Base-by-base conservation (phyloP, 2,329 filamentous ascomycete species). In the Eurotiales sp. region DNA sequence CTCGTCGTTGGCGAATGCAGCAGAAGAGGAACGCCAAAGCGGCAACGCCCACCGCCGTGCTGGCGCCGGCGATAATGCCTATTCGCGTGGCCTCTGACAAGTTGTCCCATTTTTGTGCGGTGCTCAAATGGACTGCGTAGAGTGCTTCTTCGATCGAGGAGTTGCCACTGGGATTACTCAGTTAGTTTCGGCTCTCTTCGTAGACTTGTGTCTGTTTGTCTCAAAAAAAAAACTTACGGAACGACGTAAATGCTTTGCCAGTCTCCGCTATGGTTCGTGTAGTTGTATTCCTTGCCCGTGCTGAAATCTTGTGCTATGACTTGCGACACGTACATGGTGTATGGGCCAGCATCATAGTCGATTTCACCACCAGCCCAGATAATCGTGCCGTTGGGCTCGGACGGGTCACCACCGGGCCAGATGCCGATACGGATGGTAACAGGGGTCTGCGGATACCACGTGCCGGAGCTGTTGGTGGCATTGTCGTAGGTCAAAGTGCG, bases 341-440 rank as follows among this genome's bases (percentile, higher is more conserved):
- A 92, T 0, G 88, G 88, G 0, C 76, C 85, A 19, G 79, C 64
- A 30, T 68, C 62, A 64, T 85, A 91, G 63, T 90, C 76, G 29
- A 86, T 87, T 46, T 75, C 64, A 52, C 86, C 86, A 45, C 85
- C 85, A 40, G 85, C 86, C 86, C 86, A 89, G 25, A 82, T 72
- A 39, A 85, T 80, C 0, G 81, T 85, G 11, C 71, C 71, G 2
- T 55, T 3, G 3, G 58, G 43, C 14, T 72, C 66, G 3, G 52
- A 52, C 7, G 66, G 53, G 49, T 71, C 67, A 51, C 86, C 86
- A 48, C 84, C 85, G 30, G 82, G 79, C 84, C 85, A 88, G 55
- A 80, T 78, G 54, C 86, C 86, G 37, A 88, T 69, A 68, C 85
- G 85, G 61, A 89, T 68, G 67, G 84, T 83, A 78, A 85, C 84